phyloP scores from a whole-genome alignment of 2,329 filamentous ascomycete species.

The Talaromyces sp. region DNA sequence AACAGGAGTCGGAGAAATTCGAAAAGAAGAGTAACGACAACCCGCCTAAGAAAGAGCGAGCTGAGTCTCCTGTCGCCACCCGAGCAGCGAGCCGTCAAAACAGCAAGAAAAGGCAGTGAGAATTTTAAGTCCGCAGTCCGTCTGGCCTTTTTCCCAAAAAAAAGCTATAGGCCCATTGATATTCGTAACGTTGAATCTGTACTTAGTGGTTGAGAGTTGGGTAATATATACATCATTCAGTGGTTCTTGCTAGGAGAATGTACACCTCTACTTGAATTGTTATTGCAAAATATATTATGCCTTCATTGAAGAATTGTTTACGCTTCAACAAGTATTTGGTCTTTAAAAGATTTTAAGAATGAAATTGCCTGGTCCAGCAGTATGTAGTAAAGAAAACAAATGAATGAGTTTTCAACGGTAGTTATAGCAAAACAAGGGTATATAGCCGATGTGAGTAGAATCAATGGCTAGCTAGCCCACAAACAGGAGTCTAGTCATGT shows the following conservation, averaged over 20 bases:
- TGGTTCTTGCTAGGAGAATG: too few relatives aligned
- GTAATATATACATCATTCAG: background rate
- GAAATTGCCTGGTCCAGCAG: background rate
- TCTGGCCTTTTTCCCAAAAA: background rate
- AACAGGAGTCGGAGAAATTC: slow-evolving; percentile 67
- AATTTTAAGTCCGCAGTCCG: slow-evolving; percentile 6
- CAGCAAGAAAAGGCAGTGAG: slow-evolving; percentile 31
- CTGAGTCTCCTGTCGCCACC: slow-evolving; percentile 5
- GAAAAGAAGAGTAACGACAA: slow-evolving; percentile 51
- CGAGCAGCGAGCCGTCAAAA: slow-evolving; percentile 18
- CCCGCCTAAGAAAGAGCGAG: slow-evolving; percentile 12
- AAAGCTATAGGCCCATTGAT: background rate
- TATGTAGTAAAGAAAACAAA: background rate
- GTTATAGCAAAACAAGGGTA: background rate
- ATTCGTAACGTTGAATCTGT: background rate
- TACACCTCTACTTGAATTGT: too few relatives aligned
- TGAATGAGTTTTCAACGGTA: background rate
- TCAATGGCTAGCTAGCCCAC: background rate
- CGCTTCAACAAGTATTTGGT: too few relatives aligned
- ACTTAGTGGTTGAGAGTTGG: background rate
- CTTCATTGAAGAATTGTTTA: too few relatives aligned
- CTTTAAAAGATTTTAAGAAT: background rate
- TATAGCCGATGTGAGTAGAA: background rate
- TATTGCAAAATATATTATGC: too few relatives aligned
- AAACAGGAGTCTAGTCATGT: background rate